Conservation (phyloP, 371 early-diverging fungal species). For the Paraphysoderma sedebokerense region DNA sequence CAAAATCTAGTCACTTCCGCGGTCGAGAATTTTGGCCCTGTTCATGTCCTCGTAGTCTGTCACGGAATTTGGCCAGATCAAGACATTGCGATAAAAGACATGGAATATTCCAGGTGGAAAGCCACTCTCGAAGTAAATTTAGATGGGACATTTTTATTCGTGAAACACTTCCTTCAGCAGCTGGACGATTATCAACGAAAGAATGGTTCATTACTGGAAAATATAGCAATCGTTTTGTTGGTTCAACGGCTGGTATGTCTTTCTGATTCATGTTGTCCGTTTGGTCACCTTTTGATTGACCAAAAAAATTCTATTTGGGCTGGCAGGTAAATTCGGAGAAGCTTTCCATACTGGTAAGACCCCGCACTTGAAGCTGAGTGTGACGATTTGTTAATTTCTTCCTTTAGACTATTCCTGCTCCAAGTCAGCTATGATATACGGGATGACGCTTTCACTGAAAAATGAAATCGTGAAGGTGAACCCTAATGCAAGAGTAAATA, state of each 20-base stretch:
- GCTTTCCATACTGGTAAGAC: conserved; percentile 23
- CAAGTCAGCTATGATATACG: conserved; percentile 28
- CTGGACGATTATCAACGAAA: conserved; percentile 14
- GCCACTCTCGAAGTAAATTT: conserved; percentile 24
- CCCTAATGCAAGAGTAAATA: conserved; percentile 25
- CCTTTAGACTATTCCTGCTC: conserved; percentile 17
- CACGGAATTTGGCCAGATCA: conserved; percentile 32
- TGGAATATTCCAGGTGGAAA: conserved; percentile 21
- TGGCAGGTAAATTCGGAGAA: conserved; percentile 34
- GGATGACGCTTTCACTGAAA: conserved; percentile 21
- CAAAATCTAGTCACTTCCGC: conserved; percentile 6
- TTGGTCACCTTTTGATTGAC: too few species aligned
- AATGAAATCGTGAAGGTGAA: conserved; percentile 26
- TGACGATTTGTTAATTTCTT: too few species aligned
- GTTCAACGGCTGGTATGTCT: conserved; percentile 19
- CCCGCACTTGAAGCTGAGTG: too few species aligned
- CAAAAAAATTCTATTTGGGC: too few species aligned
- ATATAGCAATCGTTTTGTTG: too few species aligned
- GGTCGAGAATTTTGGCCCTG: conserved; percentile 9
- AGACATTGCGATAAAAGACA: conserved; percentile 21
- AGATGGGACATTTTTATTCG: conserved; percentile 24
- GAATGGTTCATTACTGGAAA: too few species aligned
- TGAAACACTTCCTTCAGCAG: conserved; percentile 14
- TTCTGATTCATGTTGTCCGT: too few species aligned
- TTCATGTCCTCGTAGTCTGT: conserved; percentile 21